phyloP scores from a whole-genome alignment of 176 grass and related monocot genomes.

The Raddia guianensis region DNA sequence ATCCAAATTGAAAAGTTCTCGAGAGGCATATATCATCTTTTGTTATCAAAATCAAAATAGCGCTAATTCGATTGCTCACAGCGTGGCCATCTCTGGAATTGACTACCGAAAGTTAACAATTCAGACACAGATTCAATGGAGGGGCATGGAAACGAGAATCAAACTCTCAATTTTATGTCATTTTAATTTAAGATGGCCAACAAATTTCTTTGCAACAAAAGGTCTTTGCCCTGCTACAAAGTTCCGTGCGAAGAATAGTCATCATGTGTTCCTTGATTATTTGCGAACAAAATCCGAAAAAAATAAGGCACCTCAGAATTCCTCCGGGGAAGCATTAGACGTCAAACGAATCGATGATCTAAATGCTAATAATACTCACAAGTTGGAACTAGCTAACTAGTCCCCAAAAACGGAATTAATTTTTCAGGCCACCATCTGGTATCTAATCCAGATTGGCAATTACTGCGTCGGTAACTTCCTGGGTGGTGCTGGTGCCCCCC shows the following conservation, averaged over 20 bases:
- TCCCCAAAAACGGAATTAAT: constrained; percentile 36
- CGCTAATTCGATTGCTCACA: not conserved
- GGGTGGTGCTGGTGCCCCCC: constrained; percentile 77
- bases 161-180: constrained; percentile 6
- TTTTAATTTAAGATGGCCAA: constrained; percentile 19
- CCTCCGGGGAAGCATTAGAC: not conserved
- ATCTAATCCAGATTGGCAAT: constrained; percentile 72
- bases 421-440: constrained; percentile 28
- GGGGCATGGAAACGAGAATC: not conserved
- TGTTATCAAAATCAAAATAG: no score
- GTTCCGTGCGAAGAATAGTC: constrained; percentile 4
- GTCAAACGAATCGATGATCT: constrained; percentile 39
- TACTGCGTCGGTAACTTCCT: constrained; percentile 87
- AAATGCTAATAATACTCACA: constrained; percentile 43
- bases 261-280: constrained; percentile 49
- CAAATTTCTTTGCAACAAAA: constrained; percentile 27
- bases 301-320: constrained; percentile 12
- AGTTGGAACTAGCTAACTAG: constrained; percentile 41
- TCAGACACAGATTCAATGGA: not conserved
- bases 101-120: not conserved
- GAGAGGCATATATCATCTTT: no score
- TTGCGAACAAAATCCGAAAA: constrained; percentile 37
- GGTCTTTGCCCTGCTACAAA: constrained; percentile 41
- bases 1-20: no score
- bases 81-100: not conserved